Percentiles rank a stretch among this genome's conserved stretches.
Evolutionary conservation across 768 basidiomycete genomes (phyloP).

Genomic region (Russula sp.): DNA sequence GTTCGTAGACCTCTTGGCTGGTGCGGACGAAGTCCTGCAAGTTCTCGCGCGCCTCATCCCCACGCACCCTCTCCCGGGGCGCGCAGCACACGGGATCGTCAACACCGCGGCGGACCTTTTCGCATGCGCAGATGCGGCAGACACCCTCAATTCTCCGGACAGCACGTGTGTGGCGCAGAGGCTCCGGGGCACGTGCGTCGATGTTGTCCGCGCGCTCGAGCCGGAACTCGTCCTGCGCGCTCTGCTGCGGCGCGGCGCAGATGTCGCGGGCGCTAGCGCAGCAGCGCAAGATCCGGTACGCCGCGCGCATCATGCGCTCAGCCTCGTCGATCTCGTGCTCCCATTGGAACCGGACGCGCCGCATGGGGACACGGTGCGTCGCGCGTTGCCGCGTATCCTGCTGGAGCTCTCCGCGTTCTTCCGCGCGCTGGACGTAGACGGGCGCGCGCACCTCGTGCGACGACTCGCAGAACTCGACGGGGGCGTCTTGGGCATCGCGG

Average conservation of each 20-base stretch:
- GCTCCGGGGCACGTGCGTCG: constrained; percentile 47
- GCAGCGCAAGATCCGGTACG: constrained; percentile 47
- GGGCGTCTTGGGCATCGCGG: constrained; percentile 50
- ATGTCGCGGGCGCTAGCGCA: constrained; percentile 25
- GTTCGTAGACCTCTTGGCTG: constrained; percentile 49
- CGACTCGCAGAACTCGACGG: constrained; percentile 53
- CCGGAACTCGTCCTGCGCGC: constrained; percentile 50
- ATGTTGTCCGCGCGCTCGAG: constrained; percentile 41
- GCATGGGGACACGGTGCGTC: constrained; percentile 39
- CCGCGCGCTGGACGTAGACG: constrained; percentile 49
- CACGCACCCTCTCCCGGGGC: constrained; percentile 45
- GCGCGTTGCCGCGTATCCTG: constrained; percentile 53
- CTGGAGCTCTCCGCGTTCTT: constrained; percentile 52
- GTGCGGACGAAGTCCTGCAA: constrained; percentile 47
- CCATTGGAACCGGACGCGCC: constrained; percentile 32
- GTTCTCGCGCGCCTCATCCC: constrained; percentile 45
- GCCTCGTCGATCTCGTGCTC: constrained; percentile 52
- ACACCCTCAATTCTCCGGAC: constrained; percentile 36
- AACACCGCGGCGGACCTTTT: constrained; percentile 48
- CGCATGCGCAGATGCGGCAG: constrained; percentile 45
- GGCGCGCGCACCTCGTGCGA: constrained; percentile 41
- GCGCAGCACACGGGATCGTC: constrained; percentile 42
- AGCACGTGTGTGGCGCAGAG: constrained; percentile 40
- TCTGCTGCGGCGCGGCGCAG: constrained; percentile 46
- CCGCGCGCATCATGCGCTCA: constrained; percentile 50